Base-by-base conservation (phyloP, 2,329 filamentous ascomycete species). In the Penicillium sp. region DNA sequence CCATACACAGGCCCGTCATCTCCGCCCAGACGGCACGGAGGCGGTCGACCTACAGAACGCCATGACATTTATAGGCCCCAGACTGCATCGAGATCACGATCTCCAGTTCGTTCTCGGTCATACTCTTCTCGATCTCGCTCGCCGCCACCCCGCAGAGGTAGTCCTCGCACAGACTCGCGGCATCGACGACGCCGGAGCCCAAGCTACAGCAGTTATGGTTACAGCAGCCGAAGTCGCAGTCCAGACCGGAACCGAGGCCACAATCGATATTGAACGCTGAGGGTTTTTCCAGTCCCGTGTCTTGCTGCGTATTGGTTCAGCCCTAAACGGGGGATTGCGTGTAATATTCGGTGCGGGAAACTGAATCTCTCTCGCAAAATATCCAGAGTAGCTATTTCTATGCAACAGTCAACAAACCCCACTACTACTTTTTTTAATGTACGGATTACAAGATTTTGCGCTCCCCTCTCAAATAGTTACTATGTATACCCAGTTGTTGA, bases 151-250 rank as follows among this genome's bases (percentile, higher is more conserved):
- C 70, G 73, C 46, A 64, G 70, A 51, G 69, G 68, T 31, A 69
- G 70, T 37, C 58, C 63, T 50, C 69, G 70, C 20, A 61, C 66
- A 38, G 71, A 73, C 49, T 69, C 74, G 13, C 70, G 71, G 18
- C 69, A 72, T 44, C 67, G 72, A 50, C 76, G 82, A 59, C 77
- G 83, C 59, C 78, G 85, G 61, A 85, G 83, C 63, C 82, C 82
- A 4, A 87, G 84, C 64, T 86, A 86, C 64, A 83, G 80, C 64
- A 85, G 83, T 61, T 85, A 85, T 63, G 82, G 82, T 53, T 85
- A 85, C 63, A 83, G 80, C 66, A 83, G 81, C 64, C 78, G 80
- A 57, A 77, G 68, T 67, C 74, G 66, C 79, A 81, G 72, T 75
- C 76, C 63, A 20, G 70, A 69, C 56, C 66, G 74, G 82, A 86